Percentiles rank a stretch among this genome's conserved stretches.
Evolutionary conservation across 2,329 filamentous ascomycete genomes (phyloP).

Genomic region (Fusarium goolgardi): DNA sequence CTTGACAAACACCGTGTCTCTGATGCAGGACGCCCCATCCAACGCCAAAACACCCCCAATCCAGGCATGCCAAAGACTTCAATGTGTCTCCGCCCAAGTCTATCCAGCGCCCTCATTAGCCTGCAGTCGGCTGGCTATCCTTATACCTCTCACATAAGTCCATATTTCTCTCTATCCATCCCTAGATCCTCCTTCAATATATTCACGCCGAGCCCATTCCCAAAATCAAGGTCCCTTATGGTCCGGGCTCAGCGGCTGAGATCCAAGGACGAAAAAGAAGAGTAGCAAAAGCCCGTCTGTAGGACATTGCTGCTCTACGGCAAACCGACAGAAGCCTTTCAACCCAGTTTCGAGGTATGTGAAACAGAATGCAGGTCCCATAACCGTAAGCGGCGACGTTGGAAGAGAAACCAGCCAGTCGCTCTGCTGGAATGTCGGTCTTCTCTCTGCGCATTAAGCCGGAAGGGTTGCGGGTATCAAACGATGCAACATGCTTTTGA

Average conservation of each 20-base stretch:
- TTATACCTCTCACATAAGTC: constrained; percentile 16
- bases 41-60: constrained; percentile 47
- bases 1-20: constrained; percentile 45
- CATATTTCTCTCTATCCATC: constrained; percentile 8
- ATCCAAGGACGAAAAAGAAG: constrained; percentile 17
- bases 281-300: constrained; percentile 30
- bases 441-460: constrained; percentile 37
- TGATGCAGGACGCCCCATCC: constrained; percentile 46
- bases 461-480: constrained; percentile 49
- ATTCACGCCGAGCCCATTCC: constrained; percentile 12
- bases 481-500: constrained; percentile 50
- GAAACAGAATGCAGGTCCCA: constrained; percentile 47
- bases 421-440: constrained; percentile 24
- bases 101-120: constrained; percentile 29
- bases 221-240: constrained; percentile 17
- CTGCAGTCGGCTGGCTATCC: constrained; percentile 17
- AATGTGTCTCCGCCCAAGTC: constrained; percentile 25
- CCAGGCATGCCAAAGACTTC: constrained; percentile 33
- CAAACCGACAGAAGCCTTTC: constrained; percentile 24
- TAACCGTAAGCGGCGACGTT: constrained; percentile 38
- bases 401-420: constrained; percentile 27
- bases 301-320: constrained; percentile 24
- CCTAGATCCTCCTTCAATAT: constrained; percentile 12
- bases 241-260: constrained; percentile 16
- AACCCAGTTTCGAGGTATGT: constrained; percentile 40